Evolutionary conservation across 2,329 filamentous ascomycete genomes (phyloP).

Genomic region (Arthrinium phaeospermum): DNA sequence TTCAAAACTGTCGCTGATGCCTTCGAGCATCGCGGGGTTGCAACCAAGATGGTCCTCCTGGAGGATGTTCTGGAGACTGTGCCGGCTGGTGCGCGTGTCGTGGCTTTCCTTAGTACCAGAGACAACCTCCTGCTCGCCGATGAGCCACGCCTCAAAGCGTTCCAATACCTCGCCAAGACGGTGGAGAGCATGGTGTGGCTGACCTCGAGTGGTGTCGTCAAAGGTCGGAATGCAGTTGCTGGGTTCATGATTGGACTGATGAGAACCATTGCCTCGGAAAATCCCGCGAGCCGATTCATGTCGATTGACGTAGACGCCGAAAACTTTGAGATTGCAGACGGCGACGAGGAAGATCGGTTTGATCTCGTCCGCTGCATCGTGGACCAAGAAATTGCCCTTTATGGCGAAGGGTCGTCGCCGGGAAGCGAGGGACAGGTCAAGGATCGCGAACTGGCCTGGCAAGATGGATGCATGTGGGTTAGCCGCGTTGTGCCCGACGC

Average conservation of each 20-base stretch:
- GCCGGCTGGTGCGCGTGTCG: constrained; percentile 18
- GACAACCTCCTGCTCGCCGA: constrained; percentile 19
- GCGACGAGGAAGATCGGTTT: not conserved
- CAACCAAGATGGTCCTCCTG: not conserved
- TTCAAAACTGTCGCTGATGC: not conserved
- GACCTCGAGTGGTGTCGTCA: constrained; percentile 29
- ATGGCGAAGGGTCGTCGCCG: not conserved
- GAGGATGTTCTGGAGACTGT: constrained; percentile 19
- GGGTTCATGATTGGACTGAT: constrained; percentile 34
- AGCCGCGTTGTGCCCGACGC: constrained; percentile 35
- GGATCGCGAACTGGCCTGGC: constrained; percentile 39
- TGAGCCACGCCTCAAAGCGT: constrained; percentile 21
- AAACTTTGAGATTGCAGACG: constrained; percentile 19
- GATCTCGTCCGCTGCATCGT: constrained; percentile 28
- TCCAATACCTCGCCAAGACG: constrained; percentile 28
- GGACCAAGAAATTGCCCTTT: constrained; percentile 26
- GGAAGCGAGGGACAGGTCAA: not conserved
- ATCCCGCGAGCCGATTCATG: constrained; percentile 29
- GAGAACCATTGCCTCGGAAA: constrained; percentile 33
- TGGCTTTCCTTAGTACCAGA: constrained; percentile 22
- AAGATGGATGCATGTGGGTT: constrained; percentile 37
- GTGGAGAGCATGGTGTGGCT: constrained; percentile 26
- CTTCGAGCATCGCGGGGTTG: not conserved
- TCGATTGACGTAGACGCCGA: constrained; percentile 32
- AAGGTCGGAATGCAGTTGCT: constrained; percentile 31